Evolutionary conservation across 352 stramenopile genomes (phyloP).

Genomic region (Globisporangium camurandrum): DNA sequence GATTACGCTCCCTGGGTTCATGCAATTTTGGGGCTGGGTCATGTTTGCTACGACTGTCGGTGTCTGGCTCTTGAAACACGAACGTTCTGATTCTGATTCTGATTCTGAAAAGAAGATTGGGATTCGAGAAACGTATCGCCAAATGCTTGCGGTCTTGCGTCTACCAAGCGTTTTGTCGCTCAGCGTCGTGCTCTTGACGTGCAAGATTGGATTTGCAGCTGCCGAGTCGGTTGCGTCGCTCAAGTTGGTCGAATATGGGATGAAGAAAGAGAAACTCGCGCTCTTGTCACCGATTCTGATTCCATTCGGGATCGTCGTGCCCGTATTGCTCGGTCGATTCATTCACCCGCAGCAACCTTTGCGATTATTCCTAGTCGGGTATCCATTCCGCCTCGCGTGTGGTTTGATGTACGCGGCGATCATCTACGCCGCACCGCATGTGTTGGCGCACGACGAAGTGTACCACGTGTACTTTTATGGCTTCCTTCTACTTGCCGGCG

Average conservation of each 20-base stretch:
- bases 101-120: conserved; percentile 55
- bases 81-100: conserved; percentile 71
- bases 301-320: conserved; percentile 84
- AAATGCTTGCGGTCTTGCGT: conserved; percentile 81
- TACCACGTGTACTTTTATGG: conserved; percentile 75
- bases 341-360: conserved; percentile 69
- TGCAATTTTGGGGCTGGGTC: conserved; percentile 91
- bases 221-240: conserved; percentile 88
- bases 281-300: conserved; percentile 84
- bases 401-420: conserved; percentile 78
- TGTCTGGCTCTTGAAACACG: conserved; percentile 90
- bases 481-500: conserved; percentile 59
- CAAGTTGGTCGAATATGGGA: conserved; percentile 89
- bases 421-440: conserved; percentile 72
- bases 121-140: conserved; percentile 86
- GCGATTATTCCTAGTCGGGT: conserved; percentile 74
- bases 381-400: conserved; percentile 77
- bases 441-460: conserved; percentile 70
- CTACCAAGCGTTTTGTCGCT: conserved; percentile 85
- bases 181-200: conserved; percentile 86
- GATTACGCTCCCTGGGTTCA: conserved; percentile 84
- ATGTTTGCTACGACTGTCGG: conserved; percentile 90
- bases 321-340: conserved; percentile 64
- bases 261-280: conserved; percentile 91
- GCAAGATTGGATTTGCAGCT: conserved; percentile 89